Evolutionary conservation across 2,329 filamentous ascomycete species (phyloP).

Genomic region (Fusarium dlaminii): DNA sequence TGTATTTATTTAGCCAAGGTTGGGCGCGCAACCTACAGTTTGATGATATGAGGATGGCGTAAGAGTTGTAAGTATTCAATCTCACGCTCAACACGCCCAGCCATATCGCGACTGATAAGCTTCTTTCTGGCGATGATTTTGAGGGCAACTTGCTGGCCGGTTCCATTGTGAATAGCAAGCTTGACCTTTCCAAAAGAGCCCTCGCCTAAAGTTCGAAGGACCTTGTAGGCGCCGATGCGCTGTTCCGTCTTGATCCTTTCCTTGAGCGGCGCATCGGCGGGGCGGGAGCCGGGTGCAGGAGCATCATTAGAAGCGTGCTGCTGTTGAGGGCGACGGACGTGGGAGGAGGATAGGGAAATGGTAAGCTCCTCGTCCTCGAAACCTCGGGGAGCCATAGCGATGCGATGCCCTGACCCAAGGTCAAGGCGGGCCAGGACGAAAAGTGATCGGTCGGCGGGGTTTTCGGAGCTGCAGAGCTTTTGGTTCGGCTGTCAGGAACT

Average conservation of each 20-base stretch:
- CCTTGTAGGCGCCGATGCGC: slow-evolving; percentile 90
- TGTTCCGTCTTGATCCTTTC: slow-evolving; percentile 74
- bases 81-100: slow-evolving; percentile 94
- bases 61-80: slow-evolving; percentile 97
- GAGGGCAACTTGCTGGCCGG: slow-evolving; percentile 92
- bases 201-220: slow-evolving; percentile 90
- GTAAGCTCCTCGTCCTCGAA: slow-evolving; percentile 87
- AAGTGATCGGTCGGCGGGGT: slow-evolving; percentile 23
- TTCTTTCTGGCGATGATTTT: slow-evolving; percentile 98
- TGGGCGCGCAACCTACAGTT: slow-evolving; percentile 72
- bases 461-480: slow-evolving; percentile 10
- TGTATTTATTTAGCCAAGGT: background rate
- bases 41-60: slow-evolving; percentile 98
- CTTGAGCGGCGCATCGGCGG: slow-evolving; percentile 48
- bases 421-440: slow-evolving; percentile 24
- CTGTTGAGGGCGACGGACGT: slow-evolving; percentile 63
- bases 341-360: slow-evolving; percentile 75
- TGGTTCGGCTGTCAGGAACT: slow-evolving; percentile 1
- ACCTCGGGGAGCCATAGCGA: slow-evolving; percentile 61
- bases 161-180: slow-evolving; percentile 90
- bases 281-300: slow-evolving; percentile 42
- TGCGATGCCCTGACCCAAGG: slow-evolving; percentile 24
- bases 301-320: slow-evolving; percentile 40
- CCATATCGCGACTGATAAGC: slow-evolving; percentile 97
- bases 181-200: slow-evolving; percentile 99